Evolutionary conservation across 2,329 filamentous ascomycete species (phyloP).

Genomic region (Furcasterigmium sp.): DNA sequence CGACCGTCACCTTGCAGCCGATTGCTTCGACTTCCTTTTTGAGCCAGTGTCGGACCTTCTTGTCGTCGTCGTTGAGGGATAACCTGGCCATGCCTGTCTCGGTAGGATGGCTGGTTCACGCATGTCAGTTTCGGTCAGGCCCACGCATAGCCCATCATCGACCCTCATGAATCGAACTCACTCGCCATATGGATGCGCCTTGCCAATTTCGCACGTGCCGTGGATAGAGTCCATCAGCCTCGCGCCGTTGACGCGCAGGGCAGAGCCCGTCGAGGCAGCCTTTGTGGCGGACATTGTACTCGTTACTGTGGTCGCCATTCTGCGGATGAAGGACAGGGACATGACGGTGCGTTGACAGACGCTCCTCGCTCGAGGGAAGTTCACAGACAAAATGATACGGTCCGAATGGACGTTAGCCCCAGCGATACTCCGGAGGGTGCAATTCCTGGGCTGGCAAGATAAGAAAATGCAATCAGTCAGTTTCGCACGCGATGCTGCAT

Average conservation of each 20-base stretch:
- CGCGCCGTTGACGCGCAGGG: slow-evolving; percentile 8
- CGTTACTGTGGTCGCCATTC: background rate
- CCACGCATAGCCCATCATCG: too few relatives aligned
- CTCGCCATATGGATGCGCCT: slow-evolving; percentile 13
- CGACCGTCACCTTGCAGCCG: slow-evolving; percentile 63
- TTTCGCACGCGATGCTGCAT: too few relatives aligned
- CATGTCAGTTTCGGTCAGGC: too few relatives aligned
- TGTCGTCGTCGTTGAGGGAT: slow-evolving; percentile 66
- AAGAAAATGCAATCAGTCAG: too few relatives aligned
- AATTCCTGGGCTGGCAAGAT: too few relatives aligned
- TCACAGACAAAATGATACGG: too few relatives aligned
- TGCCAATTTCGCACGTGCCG: slow-evolving; percentile 13
- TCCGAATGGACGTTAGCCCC: too few relatives aligned
- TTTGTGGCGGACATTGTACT: background rate
- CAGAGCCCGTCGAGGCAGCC: background rate
- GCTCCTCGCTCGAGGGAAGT: too few relatives aligned
- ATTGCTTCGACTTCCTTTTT: slow-evolving; percentile 56
- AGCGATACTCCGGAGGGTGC: too few relatives aligned
- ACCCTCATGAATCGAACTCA: too few relatives aligned
- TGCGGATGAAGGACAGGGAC: background rate
- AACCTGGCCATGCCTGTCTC: slow-evolving; percentile 76
- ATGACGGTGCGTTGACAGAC: too few relatives aligned
- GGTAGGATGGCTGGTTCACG: slow-evolving; percentile 14
- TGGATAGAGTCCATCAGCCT: slow-evolving; percentile 13
- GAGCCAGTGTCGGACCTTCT: slow-evolving; percentile 71